Base-by-base conservation (phyloP, 148 eudicot genomes). In the Rhododendron molle region DNA sequence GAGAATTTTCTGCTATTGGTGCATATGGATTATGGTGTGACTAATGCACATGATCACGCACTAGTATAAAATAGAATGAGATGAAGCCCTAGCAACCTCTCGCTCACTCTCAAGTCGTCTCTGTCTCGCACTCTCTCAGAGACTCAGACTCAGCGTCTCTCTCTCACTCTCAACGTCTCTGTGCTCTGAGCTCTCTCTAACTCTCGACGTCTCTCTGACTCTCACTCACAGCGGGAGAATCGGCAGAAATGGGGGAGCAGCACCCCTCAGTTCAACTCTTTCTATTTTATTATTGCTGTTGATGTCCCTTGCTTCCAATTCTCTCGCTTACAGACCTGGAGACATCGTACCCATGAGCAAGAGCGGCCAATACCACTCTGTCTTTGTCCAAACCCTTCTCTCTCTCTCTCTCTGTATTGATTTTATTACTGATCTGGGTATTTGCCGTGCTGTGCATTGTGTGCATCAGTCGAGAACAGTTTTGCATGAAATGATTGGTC, bases 401-500 rank as follows among this genome's bases (percentile, higher is more conserved):
- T 86, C 4, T 46, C 69, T 81, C 9, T 40, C 21, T 7, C 46
- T 23, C 21, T 28, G 38, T 56, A 43, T 58, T 43, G 47, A 32
- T 76, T 56, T 2, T 18, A n/a, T 73, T 79, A 18, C 18, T 69
- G 76, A 30, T 85, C 20, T 84, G 56, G 36, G 50, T 56, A 46
- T 71, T 34, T 87, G 5, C 21, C 23, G 69, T 44, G 78, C 30
- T 40, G 11, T 86, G 79, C 26, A 36, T 54, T 38, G 43, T 30
- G 54, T 46, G 4, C 62, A 50, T 80, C 93, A 96, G 96, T 86
- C 96, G 2, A 93, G 99, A 80, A 97, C 98, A 21, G 93, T 94
- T 90, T 97, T 96, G 98, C 92, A 94, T 87, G 99, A 95, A 80
- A 90, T 97, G 94, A 93, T 95, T 84, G 98, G 98, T 69, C 95